Base-by-base conservation (phyloP, 352 stramenopile species). In the Poterioochromonas sp. region DNA sequence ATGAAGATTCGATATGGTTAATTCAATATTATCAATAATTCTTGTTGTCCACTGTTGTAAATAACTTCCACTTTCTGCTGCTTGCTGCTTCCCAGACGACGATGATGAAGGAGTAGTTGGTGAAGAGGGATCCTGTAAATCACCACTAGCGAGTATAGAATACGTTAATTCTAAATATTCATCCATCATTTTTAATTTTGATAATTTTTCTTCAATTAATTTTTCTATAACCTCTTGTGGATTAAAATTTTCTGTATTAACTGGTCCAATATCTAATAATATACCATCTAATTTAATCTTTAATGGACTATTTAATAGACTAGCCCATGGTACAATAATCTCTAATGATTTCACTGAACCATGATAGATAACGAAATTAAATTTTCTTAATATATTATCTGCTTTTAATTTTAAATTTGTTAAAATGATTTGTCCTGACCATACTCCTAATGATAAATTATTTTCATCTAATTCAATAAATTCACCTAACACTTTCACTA, bases 11-110 rank as follows among this genome's bases (percentile, higher is more conserved):
- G 49, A 73, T 18, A 88, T 71, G 35, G 68, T 80, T 12, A 88
- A 76, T 79, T 88, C 83, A 20, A 88, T 76, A 68, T 88, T 88
- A 74, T 88, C 84, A 20, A 88, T 79, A 53, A 88, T 86, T 43
- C 81, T 82, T 49, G 84, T 78, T n/a, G 82, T 62, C 41, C 85
- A 78, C 34, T 81, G 77, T 37, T 78, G 78, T 63, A 85, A 44
- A 73, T 85, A 85, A 22, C 3, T 35, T 58, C 32, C n/a, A 74
- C 5, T 39, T 1, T 69, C 41, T 35, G 53, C 8, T 26, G 60
- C 60, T 32, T 62, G 51, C 20, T 53, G 8, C 20, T 53, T 20
- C 8, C 44, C 20, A 20, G 8, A 8, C 8, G 44, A 20, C 44
- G 44, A 53, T 8, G 8, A 20, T 20, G 44, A 53, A 53, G 20